Percentiles rank a stretch among this genome's conserved stretches.
phyloP scores from a whole-genome alignment of 768 basidiomycete species.

The Sistotremastrum niveocremeum region DNA sequence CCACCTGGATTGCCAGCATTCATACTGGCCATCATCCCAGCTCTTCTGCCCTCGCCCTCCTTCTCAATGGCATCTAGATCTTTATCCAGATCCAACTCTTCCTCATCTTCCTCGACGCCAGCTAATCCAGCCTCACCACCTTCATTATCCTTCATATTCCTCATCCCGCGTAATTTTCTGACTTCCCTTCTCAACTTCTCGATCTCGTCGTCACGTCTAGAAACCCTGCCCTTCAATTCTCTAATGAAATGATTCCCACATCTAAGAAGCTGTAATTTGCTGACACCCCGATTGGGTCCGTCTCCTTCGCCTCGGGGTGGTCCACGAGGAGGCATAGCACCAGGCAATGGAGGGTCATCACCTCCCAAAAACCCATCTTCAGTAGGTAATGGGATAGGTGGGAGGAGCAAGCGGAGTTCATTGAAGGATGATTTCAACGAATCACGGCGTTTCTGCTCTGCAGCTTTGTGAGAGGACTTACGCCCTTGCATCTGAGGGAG shows the following conservation, averaged over 20 bases:
- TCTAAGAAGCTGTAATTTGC: conserved; percentile 82
- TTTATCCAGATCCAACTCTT: conserved; percentile 35
- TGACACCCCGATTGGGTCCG: conserved; percentile 91
- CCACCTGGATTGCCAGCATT: too few relatives aligned
- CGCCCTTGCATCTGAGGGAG: conserved; percentile 31
- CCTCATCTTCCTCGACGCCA: conserved; percentile 23
- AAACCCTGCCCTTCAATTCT: conserved; percentile 60
- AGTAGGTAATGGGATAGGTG: conserved; percentile 74
- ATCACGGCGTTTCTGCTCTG: conserved; percentile 95
- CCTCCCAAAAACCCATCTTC: conserved; percentile 44
- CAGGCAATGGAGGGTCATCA: conserved; percentile 68
- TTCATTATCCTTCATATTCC: conserved; percentile 15
- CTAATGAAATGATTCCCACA: conserved; percentile 86
- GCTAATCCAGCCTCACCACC: conserved; percentile 21
- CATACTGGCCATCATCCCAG: too few relatives aligned
- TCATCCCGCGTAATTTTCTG: conserved; percentile 31
- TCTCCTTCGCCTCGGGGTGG: conserved; percentile 75
- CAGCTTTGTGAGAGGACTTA: conserved; percentile 86
- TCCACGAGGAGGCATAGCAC: conserved; percentile 79
- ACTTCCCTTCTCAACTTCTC: conserved; percentile 53
- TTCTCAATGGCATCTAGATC: conserved; percentile 47
- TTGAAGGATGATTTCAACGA: conserved; percentile 91
- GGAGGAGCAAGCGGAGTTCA: conserved; percentile 68
- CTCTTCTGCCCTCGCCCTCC: conserved; percentile 1
- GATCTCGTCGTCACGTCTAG: conserved; percentile 73